Conservation (phyloP, 1,284 basidiomycete genomes). For the Cryptococcus sp. region DNA sequence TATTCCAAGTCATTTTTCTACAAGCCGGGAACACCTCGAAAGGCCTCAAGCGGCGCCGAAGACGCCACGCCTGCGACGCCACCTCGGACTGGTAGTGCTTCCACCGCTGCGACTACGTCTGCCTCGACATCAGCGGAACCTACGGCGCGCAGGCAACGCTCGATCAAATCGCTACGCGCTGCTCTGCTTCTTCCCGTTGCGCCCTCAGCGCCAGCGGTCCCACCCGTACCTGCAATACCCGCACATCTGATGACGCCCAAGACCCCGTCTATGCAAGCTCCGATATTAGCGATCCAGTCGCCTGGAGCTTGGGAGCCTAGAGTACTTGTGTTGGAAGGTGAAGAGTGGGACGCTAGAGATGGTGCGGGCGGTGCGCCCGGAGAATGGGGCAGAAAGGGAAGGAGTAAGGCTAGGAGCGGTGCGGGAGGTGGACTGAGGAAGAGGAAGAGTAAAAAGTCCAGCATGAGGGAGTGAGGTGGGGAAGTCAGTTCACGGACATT, state of each 20-base stretch:
- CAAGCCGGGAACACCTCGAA: conserved; percentile 48
- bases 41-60: conserved; percentile 1
- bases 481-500: background rate
- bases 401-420: conserved; percentile 9
- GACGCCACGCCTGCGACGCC: conserved; percentile 2
- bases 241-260: conserved; percentile 19
- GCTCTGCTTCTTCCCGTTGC: conserved; percentile 42
- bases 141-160: conserved; percentile 25
- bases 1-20: conserved; percentile 54
- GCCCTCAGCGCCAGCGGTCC: conserved; percentile 9
- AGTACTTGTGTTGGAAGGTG: conserved; percentile 47
- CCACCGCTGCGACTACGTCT: conserved; percentile 3
- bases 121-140: background rate
- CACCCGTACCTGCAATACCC: conserved; percentile 44
- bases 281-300: conserved; percentile 44
- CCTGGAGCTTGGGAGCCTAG: conserved; percentile 47
- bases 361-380: conserved; percentile 19
- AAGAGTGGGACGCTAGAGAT: conserved; percentile 49
- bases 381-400: conserved; percentile 27
- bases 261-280: conserved; percentile 24
- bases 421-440: conserved; percentile 9
- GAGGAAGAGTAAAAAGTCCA: conserved; percentile 19
- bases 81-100: conserved; percentile 1
- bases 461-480: conserved; percentile 2
- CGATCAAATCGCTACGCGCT: conserved; percentile 49